Evolutionary conservation across 2,329 filamentous ascomycete species (phyloP).

Genomic region (Botryotinia calthae): DNA sequence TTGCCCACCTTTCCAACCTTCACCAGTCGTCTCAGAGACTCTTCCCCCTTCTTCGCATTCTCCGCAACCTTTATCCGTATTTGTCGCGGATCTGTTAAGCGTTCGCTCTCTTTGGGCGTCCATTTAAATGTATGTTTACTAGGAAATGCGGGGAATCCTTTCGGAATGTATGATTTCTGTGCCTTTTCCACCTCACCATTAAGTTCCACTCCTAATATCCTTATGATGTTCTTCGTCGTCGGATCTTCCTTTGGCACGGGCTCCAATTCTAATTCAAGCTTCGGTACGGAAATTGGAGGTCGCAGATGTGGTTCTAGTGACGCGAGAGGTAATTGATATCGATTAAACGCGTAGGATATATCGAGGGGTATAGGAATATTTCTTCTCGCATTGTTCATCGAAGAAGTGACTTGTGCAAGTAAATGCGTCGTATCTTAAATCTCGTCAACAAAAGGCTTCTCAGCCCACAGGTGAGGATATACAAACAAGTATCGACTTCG

Average conservation of each 20-base stretch:
- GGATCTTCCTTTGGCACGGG: constrained; percentile 42
- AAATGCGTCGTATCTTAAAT: constrained; percentile 35
- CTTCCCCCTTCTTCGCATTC: constrained; percentile 60
- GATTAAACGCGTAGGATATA: constrained; percentile 53
- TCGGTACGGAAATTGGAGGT: constrained; percentile 47
- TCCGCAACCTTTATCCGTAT: constrained; percentile 59
- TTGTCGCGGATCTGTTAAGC: constrained; percentile 54
- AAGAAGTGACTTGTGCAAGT: constrained; percentile 35
- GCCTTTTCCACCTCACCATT: constrained; percentile 58
- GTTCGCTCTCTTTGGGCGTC: constrained; percentile 48
- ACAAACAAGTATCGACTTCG: constrained; percentile 57
- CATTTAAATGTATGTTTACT: constrained; percentile 63
- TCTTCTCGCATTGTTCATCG: constrained; percentile 42
- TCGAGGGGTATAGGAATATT: constrained; percentile 55
- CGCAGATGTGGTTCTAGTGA: constrained; percentile 56
- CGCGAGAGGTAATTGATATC: constrained; percentile 51
- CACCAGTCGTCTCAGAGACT: constrained; percentile 57
- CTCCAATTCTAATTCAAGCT: constrained; percentile 39
- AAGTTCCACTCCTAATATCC: constrained; percentile 49
- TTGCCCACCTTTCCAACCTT: constrained; percentile 62
- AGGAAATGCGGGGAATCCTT: constrained; percentile 59
- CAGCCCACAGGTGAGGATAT: constrained; percentile 11
- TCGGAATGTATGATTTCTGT: constrained; percentile 55
- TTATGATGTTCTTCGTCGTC: constrained; percentile 43
- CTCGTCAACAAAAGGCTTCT: constrained; percentile 22